Base-by-base conservation (phyloP, 768 basidiomycete species). In the Naganishia antarctica region DNA sequence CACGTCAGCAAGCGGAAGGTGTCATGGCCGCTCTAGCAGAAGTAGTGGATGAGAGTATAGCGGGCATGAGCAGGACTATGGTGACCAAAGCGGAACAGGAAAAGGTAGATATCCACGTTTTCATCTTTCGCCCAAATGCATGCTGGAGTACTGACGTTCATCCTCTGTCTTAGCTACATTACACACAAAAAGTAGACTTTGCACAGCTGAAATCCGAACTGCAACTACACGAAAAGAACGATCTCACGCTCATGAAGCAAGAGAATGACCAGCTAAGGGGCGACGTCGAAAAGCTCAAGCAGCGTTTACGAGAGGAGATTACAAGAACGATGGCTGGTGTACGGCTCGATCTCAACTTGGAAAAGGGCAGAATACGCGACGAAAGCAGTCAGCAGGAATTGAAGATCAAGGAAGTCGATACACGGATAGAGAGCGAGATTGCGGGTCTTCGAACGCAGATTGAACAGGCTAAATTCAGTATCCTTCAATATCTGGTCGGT, bases 361-460 rank as follows among this genome's bases (percentile, higher is more conserved):
- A 99, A 81, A 98, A 98, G 78, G 80, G 80, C 63, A 83, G 94
- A 48, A 90, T 97, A 81, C 81, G 94, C 59, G 93, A 98, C 74
- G 93, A 98, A 81, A 86, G 86, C 69, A 87, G 85, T 69, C 85
- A 86, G 43, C 90, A 97, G 72, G 92, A 96, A 72, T 80, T 93
- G 59, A 97, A 97, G 84, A 89, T 98, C 73, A 91, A 91, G 76
- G 94, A 99, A 76, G 92, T 97, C 18, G 94, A 98, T 72, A 97
- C 94, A 3, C 80, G 90, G 74, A 97, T 98, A 69, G 94, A 99
- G 78, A 89, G 90, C 74, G 92, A 97, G 78, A 94, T 94, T 73
- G 90, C 91, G 9, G 85, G 84, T 2, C 76, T 96, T 60, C 81
- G 89, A 61, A 93, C 70, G n/a, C 77, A 78, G 61, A 79, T 80